These are phyloP conservation scores for Alisma plantagoaquatica DNA, from an alignment of 106 monocot species.

Conservation along the genomic window DNA sequence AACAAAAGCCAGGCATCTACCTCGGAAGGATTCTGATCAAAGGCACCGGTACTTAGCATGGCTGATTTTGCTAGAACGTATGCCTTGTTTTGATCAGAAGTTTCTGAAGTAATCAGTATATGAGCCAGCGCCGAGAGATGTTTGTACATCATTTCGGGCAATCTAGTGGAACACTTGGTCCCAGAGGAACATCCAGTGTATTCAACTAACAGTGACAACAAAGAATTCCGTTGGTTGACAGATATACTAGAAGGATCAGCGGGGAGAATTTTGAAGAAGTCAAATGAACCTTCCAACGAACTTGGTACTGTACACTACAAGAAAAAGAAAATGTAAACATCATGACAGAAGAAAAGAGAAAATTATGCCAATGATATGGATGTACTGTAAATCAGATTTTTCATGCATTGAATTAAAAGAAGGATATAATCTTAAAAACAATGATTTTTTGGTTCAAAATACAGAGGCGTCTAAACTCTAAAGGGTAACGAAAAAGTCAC, in stretches of 20 bases:
- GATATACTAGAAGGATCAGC: conserved; percentile 49
- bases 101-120: conserved; percentile 42
- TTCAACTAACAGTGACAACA: conserved; percentile 72
- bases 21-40: conserved; percentile 68
- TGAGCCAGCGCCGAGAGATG: conserved; percentile 59
- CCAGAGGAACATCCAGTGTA: conserved; percentile 27
- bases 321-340: conserved; percentile 4
- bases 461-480: not conserved
- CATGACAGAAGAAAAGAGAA: no score
- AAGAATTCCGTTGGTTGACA: conserved; percentile 38
- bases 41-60: conserved; percentile 90
- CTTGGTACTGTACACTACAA: conserved; percentile 62
- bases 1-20: conserved; percentile 82
- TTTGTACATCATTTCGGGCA: conserved; percentile 65
- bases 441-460: no score
- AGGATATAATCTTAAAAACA: not conserved
- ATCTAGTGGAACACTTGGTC: conserved; percentile 13
- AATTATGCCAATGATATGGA: no score
- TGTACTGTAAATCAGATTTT: no score
- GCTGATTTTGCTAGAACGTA: conserved; percentile 58
- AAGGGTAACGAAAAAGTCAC: not conserved
- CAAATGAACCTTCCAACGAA: conserved; percentile 71
- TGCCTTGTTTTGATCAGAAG: conserved; percentile 27
- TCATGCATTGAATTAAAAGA: no score
- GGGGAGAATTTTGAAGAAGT: conserved; percentile 80